These are phyloP conservation scores for Lophiostoma macrostomum DNA, from an alignment of 495 filamentous ascomycete species.

Conservation along the genomic window DNA sequence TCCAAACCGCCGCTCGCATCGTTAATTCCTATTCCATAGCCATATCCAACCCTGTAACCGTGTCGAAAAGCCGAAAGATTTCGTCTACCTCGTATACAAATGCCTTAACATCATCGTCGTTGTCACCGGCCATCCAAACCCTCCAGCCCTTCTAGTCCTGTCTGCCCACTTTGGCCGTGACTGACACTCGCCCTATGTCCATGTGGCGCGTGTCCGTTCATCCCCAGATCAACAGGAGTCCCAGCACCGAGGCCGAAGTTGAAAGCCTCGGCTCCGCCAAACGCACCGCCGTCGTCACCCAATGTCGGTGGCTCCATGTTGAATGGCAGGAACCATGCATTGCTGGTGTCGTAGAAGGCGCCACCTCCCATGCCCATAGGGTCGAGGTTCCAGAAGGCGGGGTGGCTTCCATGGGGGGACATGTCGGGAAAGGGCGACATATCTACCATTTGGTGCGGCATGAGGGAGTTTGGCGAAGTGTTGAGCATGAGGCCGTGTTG, in stretches of 20 bases:
- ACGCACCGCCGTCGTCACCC: slow-evolving; percentile 47
- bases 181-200: not conserved
- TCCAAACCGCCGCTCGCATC: too few species aligned
- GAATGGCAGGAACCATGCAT: slow-evolving; percentile 93
- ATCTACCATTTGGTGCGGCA: slow-evolving; percentile 37
- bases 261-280: slow-evolving; percentile 1
- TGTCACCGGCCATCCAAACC: slow-evolving; percentile 3
- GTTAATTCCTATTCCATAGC: too few species aligned
- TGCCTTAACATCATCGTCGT: too few species aligned
- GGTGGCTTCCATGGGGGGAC: slow-evolving; percentile 6
- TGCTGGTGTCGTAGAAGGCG: slow-evolving; percentile 48
- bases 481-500: slow-evolving; percentile 20
- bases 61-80: too few species aligned
- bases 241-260: not conserved
- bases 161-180: not conserved
- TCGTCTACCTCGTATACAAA: too few species aligned
- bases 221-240: not conserved
- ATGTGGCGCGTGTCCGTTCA: slow-evolving; percentile 1
- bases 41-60: too few species aligned
- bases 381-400: slow-evolving; percentile 28
- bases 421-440: slow-evolving; percentile 25
- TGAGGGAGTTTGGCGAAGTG: slow-evolving; percentile 25
- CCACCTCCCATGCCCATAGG: slow-evolving; percentile 18
- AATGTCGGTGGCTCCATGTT: slow-evolving; percentile 76
- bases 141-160: slow-evolving; percentile 1